Evolutionary conservation across 148 eudicot genomes (phyloP).

Genomic region (Pouteria glomerata): DNA sequence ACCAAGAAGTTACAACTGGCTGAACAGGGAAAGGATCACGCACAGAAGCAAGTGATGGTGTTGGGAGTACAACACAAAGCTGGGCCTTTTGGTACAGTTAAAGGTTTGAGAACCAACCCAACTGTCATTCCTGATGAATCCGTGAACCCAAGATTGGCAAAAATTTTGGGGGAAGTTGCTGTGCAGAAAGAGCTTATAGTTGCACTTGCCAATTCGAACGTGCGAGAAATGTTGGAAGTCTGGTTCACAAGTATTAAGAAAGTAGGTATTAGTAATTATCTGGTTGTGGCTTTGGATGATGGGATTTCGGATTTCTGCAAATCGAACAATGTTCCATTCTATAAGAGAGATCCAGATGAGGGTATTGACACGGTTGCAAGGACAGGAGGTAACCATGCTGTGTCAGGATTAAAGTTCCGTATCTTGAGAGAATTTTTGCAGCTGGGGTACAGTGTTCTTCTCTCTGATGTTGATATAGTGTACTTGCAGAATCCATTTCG

Average conservation of each 20-base stretch:
- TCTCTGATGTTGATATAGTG: slow-evolving; percentile 88
- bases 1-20: slow-evolving; percentile 51
- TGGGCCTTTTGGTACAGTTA: slow-evolving; percentile 87
- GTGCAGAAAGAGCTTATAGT: slow-evolving; percentile 76
- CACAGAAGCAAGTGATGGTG: slow-evolving; percentile 51
- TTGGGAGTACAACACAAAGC: slow-evolving; percentile 63
- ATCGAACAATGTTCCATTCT: slow-evolving; percentile 60
- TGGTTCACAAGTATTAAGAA: slow-evolving; percentile 68
- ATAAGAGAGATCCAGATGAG: slow-evolving; percentile 76
- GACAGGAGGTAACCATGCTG: slow-evolving; percentile 71
- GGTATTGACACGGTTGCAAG: slow-evolving; percentile 58
- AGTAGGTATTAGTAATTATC: slow-evolving; percentile 64
- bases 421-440: slow-evolving; percentile 88
- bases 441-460: slow-evolving; percentile 82
- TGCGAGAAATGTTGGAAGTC: slow-evolving; percentile 68
- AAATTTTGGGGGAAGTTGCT: slow-evolving; percentile 57
- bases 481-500: slow-evolving; percentile 90
- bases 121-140: slow-evolving; percentile 72
- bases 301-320: slow-evolving; percentile 55
- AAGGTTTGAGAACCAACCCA: slow-evolving; percentile 81
- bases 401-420: slow-evolving; percentile 78
- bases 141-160: slow-evolving; percentile 79
- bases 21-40: slow-evolving; percentile 56
- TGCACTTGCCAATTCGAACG: slow-evolving; percentile 81
- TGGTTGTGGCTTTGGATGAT: slow-evolving; percentile 88